Base-by-base conservation (phyloP, 2,329 filamentous ascomycete genomes). In the Alternaria atra region DNA sequence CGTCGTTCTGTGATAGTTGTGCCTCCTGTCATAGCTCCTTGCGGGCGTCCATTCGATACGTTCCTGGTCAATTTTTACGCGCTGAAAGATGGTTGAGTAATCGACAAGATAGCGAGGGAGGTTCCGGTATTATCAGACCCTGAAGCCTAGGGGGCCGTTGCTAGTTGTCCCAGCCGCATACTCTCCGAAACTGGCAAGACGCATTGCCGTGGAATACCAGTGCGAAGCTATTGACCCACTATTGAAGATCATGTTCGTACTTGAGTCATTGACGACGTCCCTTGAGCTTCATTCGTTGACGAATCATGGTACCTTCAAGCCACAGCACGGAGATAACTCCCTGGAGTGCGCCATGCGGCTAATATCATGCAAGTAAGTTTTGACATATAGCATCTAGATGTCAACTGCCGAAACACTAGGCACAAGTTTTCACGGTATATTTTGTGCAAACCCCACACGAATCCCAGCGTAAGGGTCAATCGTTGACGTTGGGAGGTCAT, bases 271-370 rank as follows among this genome's bases (percentile, higher is more conserved):
- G 44, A 43, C 17, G 32, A 20, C n/a, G 44, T 48, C 25, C 15
- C 32, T 13, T 57, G 48, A 48, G 52, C 40, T 27, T 56, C 37
- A 63, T 61, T 65, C 63, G 56, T 30, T 51, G 10, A 17, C 15
- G 35, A 29, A 35, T 32, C 25, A 47, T 34, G 35, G 25, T 37
- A 35, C 23, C 43, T 39, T 39, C 20, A 34, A 50, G 17, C 10
- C 29, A 1, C 29, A 29, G 37, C 27, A 39, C 34, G 51, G 51
- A 54, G 42, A 34, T 30, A n/a, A 10, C 29, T 48, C 42, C 35
- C 23, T 8, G 30, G 13, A 23, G 10, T 17, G 7, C n/a, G 27
- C 52, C 29, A 27, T 30, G 23, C 50, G 20, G 8, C 17, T 25
- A 44, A 47, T 12, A 12, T 35, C 23, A 27, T 23, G 20, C 20